Percentiles rank a stretch among this genome's conserved stretches.
phyloP scores from a whole-genome alignment of 352 stramenopile genomes.

The Phytopythium oedochilum region DNA sequence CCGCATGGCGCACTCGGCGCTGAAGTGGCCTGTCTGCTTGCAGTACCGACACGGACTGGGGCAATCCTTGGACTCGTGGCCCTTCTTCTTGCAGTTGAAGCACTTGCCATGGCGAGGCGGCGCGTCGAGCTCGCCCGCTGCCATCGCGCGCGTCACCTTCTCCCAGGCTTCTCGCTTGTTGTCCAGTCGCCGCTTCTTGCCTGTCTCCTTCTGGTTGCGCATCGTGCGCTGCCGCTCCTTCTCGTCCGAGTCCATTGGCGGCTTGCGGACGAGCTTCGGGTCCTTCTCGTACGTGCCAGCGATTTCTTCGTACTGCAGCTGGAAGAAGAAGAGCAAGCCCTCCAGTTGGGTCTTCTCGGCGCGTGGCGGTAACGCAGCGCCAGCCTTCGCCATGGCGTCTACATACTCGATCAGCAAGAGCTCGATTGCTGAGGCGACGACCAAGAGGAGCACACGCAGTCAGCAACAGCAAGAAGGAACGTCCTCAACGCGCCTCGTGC shows the following conservation, averaged over 20 bases:
- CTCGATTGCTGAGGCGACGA: slow-evolving; percentile 51
- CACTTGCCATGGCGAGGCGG: slow-evolving; percentile 57
- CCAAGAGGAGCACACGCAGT: not conserved
- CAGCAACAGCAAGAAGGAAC: slow-evolving; percentile 1
- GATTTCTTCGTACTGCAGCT: slow-evolving; percentile 70
- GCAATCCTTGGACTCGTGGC: slow-evolving; percentile 75
- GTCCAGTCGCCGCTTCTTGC: slow-evolving; percentile 68
- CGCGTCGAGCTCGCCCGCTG: slow-evolving; percentile 32
- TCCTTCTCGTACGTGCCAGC: slow-evolving; percentile 55
- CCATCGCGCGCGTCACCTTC: slow-evolving; percentile 38
- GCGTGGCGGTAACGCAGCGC: slow-evolving; percentile 24
- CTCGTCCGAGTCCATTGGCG: slow-evolving; percentile 75
- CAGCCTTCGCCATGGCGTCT: slow-evolving; percentile 26
- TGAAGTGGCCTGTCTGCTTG: slow-evolving; percentile 70
- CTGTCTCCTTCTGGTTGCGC: slow-evolving; percentile 71
- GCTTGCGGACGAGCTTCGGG: slow-evolving; percentile 39
- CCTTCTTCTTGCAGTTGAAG: slow-evolving; percentile 84
- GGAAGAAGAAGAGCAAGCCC: slow-evolving; percentile 83
- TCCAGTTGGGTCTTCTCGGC: slow-evolving; percentile 33
- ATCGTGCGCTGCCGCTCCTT: slow-evolving; percentile 74
- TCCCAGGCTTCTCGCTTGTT: slow-evolving; percentile 61
- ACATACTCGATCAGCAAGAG: slow-evolving; percentile 80
- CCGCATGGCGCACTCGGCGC: slow-evolving; percentile 69
- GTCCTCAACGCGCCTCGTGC: no score
- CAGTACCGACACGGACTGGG: slow-evolving; percentile 77